phyloP scores from a whole-genome alignment of 1,139 yeast species.

The Suhomyces chickasaworum region DNA sequence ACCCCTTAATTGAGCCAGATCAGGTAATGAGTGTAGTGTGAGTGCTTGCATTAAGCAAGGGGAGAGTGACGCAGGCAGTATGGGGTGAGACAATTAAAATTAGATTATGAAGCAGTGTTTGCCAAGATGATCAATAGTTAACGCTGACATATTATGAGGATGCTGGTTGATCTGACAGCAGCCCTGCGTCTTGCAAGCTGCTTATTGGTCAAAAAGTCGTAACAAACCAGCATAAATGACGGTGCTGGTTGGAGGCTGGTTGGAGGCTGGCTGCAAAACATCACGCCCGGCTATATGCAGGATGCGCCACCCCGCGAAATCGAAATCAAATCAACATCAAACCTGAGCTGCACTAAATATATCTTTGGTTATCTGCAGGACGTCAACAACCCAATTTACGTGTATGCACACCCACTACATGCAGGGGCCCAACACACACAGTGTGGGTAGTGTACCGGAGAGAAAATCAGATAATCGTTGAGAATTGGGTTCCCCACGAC shows the following conservation, averaged over 20 bases:
- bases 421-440: too few species aligned
- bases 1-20: constrained; percentile 7
- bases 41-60: constrained; percentile 10
- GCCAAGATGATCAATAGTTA: neutral
- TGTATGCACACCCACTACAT: neutral
- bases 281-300: neutral
- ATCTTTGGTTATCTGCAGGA: neutral
- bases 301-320: neutral
- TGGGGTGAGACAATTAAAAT: neutral
- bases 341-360: neutral
- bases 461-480: too few species aligned
- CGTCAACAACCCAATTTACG: neutral
- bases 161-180: neutral
- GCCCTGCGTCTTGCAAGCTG: neutral
- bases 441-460: too few species aligned
- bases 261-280: constrained; percentile 1
- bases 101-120: too few species aligned
- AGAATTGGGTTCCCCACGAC: too few species aligned
- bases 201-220: neutral
- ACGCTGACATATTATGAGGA: neutral
- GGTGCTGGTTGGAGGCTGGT: neutral
- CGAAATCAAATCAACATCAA: too few species aligned
- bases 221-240: neutral
- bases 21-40: neutral
- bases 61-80: neutral